Evolutionary conservation across 2,329 filamentous ascomycete genomes (phyloP).

Genomic region (Coniochaeta sp.): DNA sequence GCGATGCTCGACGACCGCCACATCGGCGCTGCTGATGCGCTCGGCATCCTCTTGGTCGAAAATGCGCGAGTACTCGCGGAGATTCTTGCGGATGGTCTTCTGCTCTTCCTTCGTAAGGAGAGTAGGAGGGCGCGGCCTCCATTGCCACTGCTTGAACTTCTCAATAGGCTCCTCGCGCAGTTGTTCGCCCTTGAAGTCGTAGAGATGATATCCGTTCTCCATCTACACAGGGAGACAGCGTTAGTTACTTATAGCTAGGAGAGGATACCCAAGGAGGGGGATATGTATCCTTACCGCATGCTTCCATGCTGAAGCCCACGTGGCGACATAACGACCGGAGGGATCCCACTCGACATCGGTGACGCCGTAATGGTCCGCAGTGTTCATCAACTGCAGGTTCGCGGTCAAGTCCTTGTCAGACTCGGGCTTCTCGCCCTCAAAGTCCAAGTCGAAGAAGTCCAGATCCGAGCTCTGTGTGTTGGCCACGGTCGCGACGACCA

Average conservation of each 20-base stretch:
- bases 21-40: conserved; percentile 87
- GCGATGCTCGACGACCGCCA: conserved; percentile 84
- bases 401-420: conserved; percentile 89
- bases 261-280: neutral
- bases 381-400: conserved; percentile 92
- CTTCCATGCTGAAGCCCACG: conserved; percentile 92
- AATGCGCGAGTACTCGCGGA: conserved; percentile 88
- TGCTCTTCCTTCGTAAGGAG: conserved; percentile 95
- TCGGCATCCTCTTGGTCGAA: conserved; percentile 96
- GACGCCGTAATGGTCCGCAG: conserved; percentile 90
- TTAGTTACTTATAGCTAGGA: conserved; percentile 4
- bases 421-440: conserved; percentile 92
- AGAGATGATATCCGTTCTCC: conserved; percentile 98
- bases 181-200: conserved; percentile 88
- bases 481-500: conserved; percentile 86
- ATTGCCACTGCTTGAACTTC: conserved; percentile 96
- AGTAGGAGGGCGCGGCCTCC: conserved; percentile 87
- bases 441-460: conserved; percentile 97
- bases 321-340: conserved; percentile 88
- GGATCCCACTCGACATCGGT: conserved; percentile 99
- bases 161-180: conserved; percentile 88
- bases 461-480: conserved; percentile 92
- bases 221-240: conserved; percentile 48
- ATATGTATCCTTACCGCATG: conserved; percentile 66
- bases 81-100: conserved; percentile 95